Evolutionary conservation across 306 rosid species (phyloP).

Genomic region (Ceratonia siliqua): DNA sequence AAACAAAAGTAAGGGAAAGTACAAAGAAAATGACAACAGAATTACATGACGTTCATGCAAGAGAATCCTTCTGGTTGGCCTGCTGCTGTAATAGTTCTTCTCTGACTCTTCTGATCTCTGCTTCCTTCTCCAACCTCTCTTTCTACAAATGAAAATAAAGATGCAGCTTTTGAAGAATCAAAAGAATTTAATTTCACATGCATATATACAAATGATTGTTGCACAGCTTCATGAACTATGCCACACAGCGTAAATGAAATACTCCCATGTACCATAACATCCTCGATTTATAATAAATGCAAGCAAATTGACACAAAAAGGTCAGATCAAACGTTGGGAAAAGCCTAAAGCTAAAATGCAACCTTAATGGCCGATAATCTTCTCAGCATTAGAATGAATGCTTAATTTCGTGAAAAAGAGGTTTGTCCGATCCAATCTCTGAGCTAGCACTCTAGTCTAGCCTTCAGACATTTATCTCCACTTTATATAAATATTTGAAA

Average conservation of each 20-base stretch:
- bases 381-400: neutral
- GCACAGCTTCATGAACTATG: neutral
- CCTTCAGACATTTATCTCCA: too few relatives aligned
- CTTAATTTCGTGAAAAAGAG: neutral
- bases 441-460: too few relatives aligned
- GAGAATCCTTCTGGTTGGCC: constrained; percentile 58
- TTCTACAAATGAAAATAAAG: constrained; percentile 38
- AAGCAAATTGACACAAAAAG: neutral
- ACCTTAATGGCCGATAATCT: neutral
- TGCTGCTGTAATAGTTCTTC: constrained; percentile 69
- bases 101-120: constrained; percentile 81
- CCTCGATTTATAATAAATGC: neutral
- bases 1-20: constrained; percentile 30
- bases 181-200: neutral
- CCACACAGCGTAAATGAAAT: neutral
- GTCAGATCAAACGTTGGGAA: neutral
- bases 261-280: neutral
- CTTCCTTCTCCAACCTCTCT: constrained; percentile 82
- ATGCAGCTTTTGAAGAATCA: neutral
- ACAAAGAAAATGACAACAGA: constrained; percentile 17
- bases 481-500: too few relatives aligned
- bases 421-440: neutral
- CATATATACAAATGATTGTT: neutral
- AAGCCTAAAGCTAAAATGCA: neutral
- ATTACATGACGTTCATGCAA: constrained; percentile 48